These are phyloP conservation scores for Primulina huaijiensis DNA, from an alignment of 257 asterid species.

Conservation along the genomic window DNA sequence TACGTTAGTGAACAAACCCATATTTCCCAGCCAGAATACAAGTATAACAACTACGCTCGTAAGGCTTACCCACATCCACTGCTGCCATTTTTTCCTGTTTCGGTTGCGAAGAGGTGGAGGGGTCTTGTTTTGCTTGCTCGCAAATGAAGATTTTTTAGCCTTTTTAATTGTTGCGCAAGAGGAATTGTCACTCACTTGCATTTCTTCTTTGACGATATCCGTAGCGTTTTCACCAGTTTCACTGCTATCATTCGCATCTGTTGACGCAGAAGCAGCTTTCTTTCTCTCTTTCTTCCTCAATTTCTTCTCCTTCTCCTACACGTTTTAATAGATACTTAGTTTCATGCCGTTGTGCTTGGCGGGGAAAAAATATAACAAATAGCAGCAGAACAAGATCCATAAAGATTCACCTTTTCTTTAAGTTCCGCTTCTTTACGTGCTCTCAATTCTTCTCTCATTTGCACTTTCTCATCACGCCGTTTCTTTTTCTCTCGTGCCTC, in stretches of 20 bases:
- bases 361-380: not conserved
- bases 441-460: conserved; percentile 66
- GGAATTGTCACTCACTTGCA: conserved; percentile 41
- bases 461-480: conserved; percentile 72
- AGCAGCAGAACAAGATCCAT: not conserved
- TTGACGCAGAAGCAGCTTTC: conserved; percentile 37
- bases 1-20: conserved; percentile 55
- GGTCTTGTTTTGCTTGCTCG: conserved; percentile 57
- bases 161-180: conserved; percentile 32
- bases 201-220: conserved; percentile 40
- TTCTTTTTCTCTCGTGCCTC: conserved; percentile 92
- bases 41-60: conserved; percentile 44
- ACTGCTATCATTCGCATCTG: conserved; percentile 39
- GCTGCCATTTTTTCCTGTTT: conserved; percentile 68
- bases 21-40: conserved; percentile 74
- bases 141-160: conserved; percentile 32
- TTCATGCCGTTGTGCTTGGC: not conserved
- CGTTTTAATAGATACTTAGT: conserved; percentile 13
- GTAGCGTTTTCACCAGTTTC: conserved; percentile 13
- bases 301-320: conserved; percentile 89
- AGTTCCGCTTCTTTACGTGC: conserved; percentile 86
- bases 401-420: conserved; percentile 64
- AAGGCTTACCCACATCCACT: conserved; percentile 69
- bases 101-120: conserved; percentile 89
- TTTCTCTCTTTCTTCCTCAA: conserved; percentile 82